Conservation (phyloP, 305 asterid species). For the Fraxinus latifolia region DNA sequence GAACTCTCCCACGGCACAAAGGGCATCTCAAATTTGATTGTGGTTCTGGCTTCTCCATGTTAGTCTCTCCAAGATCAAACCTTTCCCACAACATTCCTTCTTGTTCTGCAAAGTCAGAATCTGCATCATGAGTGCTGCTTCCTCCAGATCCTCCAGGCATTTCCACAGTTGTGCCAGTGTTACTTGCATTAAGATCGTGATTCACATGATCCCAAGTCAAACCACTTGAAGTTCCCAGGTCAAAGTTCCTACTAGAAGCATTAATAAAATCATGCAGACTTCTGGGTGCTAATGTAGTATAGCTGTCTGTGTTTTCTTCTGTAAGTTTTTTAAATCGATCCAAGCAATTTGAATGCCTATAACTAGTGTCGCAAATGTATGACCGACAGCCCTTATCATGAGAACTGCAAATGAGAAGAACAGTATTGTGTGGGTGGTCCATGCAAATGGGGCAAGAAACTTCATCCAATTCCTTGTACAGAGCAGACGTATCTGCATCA, state of each 20-base stretch:
- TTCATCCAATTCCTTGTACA: conserved; percentile 87
- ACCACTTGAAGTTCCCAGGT: conserved; percentile 27
- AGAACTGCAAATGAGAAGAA: conserved; percentile 84
- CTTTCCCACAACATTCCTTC: conserved; percentile 29
- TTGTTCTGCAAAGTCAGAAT: conserved; percentile 25
- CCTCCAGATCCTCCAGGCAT: conserved; percentile 29
- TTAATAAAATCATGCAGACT: conserved; percentile 31
- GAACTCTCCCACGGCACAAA: conserved; percentile 74
- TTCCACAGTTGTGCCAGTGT: conserved; percentile 22
- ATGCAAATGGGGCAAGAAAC: conserved; percentile 88
- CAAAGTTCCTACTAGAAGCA: conserved; percentile 33
- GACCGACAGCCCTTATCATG: conserved; percentile 83
- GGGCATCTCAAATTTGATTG: conserved; percentile 67
- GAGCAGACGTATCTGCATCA: conserved; percentile 61
- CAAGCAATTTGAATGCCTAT: conserved; percentile 88
- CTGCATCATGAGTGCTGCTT: conserved; percentile 18
- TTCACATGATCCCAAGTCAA: conserved; percentile 22
- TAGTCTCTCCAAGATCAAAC: conserved; percentile 31
- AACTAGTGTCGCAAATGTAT: conserved; percentile 91
- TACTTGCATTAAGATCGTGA: conserved; percentile 16
- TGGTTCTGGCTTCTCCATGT: conserved; percentile 36
- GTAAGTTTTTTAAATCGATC: conserved; percentile 77
- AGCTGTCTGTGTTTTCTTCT: conserved; percentile 44
- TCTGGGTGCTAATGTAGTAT: conserved; percentile 32
- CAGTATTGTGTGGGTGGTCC: conserved; percentile 99